Evolutionary conservation across 805 yeast genomes (phyloP).

Genomic region (Cyberlindnera japonica): DNA sequence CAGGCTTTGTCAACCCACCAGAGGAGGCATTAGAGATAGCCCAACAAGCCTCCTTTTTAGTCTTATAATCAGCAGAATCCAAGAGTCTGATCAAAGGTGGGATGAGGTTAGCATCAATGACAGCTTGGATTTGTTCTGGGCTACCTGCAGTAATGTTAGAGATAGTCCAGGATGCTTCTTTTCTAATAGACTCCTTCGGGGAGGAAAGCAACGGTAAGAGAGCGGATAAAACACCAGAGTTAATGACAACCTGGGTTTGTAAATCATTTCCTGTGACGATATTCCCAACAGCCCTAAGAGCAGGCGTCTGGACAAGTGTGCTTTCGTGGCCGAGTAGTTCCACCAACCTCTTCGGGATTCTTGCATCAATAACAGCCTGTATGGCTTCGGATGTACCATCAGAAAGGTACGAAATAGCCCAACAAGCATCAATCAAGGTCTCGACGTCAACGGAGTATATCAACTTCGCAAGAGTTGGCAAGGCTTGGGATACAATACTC

Average conservation of each 20-base stretch:
- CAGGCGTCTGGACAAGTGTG: conserved; percentile 91
- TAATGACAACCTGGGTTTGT: conserved; percentile 93
- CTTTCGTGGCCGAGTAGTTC: conserved; percentile 84
- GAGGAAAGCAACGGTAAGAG: conserved; percentile 75
- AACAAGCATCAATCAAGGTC: conserved; percentile 94
- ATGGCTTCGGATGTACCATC: conserved; percentile 93
- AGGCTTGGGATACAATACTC: conserved; percentile 77
- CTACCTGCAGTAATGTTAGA: conserved; percentile 98
- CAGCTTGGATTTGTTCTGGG: conserved; percentile 93
- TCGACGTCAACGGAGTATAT: conserved; percentile 90
- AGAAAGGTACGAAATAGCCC: conserved; percentile 94
- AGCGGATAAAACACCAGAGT: conserved; percentile 87
- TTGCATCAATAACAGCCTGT: conserved; percentile 94
- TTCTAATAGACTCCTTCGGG: conserved; percentile 86
- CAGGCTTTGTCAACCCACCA: conserved; percentile 89
- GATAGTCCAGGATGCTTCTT: conserved; percentile 99
- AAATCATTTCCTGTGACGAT: conserved; percentile 95
- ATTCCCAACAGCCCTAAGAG: conserved; percentile 95
- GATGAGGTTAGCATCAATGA: conserved; percentile 87
- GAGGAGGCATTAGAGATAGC: conserved; percentile 97
- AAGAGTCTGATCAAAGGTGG: conserved; percentile 85
- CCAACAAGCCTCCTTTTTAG: conserved; percentile 99
- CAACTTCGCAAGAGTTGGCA: conserved; percentile 88
- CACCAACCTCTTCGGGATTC: conserved; percentile 91
- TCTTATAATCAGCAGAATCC: conserved; percentile 86